phyloP scores from a whole-genome alignment of 2,329 filamentous ascomycete species.

The Colletotrichum sp. region DNA sequence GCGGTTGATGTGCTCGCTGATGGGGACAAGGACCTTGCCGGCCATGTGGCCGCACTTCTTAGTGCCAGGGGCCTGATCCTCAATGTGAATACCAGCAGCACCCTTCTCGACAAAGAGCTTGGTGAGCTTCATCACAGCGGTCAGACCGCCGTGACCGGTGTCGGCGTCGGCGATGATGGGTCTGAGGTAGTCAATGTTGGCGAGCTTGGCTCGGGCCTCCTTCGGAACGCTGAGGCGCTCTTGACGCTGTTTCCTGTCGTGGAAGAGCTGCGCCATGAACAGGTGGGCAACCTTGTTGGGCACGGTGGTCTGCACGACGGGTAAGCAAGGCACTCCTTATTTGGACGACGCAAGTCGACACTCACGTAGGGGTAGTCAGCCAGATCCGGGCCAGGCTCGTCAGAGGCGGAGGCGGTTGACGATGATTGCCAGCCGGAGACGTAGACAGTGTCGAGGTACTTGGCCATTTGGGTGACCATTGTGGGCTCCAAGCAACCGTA shows the following conservation, averaged over 20 bases:
- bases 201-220: constrained; percentile 71
- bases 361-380: constrained; percentile 93
- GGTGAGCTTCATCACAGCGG: constrained; percentile 99
- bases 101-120: constrained; percentile 97
- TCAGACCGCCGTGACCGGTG: constrained; percentile 94
- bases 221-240: constrained; percentile 83
- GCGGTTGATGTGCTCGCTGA: constrained; percentile 97
- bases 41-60: constrained; percentile 99
- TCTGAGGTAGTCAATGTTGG: constrained; percentile 90
- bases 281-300: constrained; percentile 98
- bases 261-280: constrained; percentile 98
- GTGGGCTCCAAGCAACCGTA: constrained; percentile 98
- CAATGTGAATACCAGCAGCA: constrained; percentile 96
- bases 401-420: constrained; percentile 90
- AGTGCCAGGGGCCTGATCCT: constrained; percentile 96
- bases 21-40: constrained; percentile 95
- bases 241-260: constrained; percentile 98
- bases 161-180: constrained; percentile 97
- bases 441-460: constrained; percentile 98
- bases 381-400: constrained; percentile 96
- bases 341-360: constrained; percentile 10
- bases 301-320: constrained; percentile 76
- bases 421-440: constrained; percentile 99
- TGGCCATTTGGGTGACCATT: constrained; percentile 99
- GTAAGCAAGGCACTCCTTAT: not conserved